Evolutionary conservation across 345 rosid genomes (phyloP).

Genomic region (Chamaenerion angustifolium): DNA sequence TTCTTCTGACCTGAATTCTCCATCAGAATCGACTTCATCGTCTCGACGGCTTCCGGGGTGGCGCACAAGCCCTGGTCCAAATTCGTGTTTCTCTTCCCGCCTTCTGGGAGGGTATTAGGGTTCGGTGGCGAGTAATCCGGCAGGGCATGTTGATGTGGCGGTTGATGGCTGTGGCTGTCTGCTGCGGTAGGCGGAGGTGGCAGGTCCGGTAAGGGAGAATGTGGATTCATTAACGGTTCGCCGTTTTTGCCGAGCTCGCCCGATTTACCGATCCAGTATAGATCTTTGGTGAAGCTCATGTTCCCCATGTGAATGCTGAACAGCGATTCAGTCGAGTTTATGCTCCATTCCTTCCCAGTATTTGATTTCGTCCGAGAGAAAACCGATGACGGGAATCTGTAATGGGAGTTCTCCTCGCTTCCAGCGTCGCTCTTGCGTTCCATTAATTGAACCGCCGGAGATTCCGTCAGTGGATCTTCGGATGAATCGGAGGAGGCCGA

Average conservation of each 20-base stretch:
- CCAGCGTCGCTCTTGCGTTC: slow-evolving; percentile 22
- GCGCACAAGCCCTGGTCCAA: slow-evolving; percentile 18
- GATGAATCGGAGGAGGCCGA: too few species aligned
- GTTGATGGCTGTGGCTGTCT: too few species aligned
- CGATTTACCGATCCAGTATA: slow-evolving; percentile 25
- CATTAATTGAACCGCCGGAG: slow-evolving; percentile 39
- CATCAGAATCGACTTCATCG: slow-evolving; percentile 37
- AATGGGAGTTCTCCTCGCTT: slow-evolving; percentile 7
- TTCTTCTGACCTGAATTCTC: slow-evolving; percentile 23
- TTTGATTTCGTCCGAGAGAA: slow-evolving; percentile 38
- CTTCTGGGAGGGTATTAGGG: too few species aligned
- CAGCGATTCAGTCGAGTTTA: slow-evolving; percentile 58
- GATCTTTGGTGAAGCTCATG: slow-evolving; percentile 47
- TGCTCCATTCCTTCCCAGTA: slow-evolving; percentile 57
- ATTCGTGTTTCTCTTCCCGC: slow-evolving; percentile 7
- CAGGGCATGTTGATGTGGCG: too few species aligned
- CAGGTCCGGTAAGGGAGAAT: slow-evolving; percentile 2
- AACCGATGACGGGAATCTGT: slow-evolving; percentile 52
- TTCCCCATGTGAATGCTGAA: slow-evolving; percentile 70
- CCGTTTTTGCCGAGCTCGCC: slow-evolving; percentile 28
- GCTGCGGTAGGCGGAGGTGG: too few species aligned
- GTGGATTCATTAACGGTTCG: not conserved
- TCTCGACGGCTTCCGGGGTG: slow-evolving; percentile 37
- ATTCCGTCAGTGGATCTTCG: slow-evolving; percentile 8
- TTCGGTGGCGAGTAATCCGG: too few species aligned